A percentile compares a stretch with the other conserved stretches of the same genome.
Conservation (phyloP, 139 green algal species). For the Chlamydomonas sp. region DNA sequence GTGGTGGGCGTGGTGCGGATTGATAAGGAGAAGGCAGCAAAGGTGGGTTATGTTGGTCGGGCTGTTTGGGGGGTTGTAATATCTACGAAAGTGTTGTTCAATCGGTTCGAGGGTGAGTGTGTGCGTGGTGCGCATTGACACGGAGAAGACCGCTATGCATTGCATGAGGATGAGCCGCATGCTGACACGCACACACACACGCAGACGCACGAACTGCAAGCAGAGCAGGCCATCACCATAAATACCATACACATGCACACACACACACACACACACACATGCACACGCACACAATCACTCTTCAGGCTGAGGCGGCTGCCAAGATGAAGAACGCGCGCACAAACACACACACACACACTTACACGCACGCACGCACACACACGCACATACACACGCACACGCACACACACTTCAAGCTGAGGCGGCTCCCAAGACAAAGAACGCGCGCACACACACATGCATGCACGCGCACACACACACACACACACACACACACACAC, state of each 20-base stretch:
- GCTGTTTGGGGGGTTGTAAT: too few relatives aligned
- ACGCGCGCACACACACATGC: too few relatives aligned
- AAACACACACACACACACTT: too few relatives aligned
- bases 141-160: too few relatives aligned
- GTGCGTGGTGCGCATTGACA: background rate
- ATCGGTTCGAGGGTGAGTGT: background rate
- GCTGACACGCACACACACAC: background rate
- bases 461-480: background rate
- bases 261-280: background rate
- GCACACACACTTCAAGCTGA: background rate
- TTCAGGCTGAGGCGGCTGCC: slow-evolving; percentile 1
- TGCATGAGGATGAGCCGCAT: too few relatives aligned
- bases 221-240: background rate
- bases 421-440: background rate
- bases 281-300: background rate
- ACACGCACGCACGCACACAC: background rate
- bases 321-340: background rate
- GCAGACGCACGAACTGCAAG: too few relatives aligned
- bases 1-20: too few relatives aligned
- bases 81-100: too few relatives aligned
- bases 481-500: background rate
- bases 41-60: too few relatives aligned
- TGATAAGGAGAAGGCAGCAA: too few relatives aligned
- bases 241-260: background rate
- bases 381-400: background rate